Conservation (phyloP, 345 rosid species). For the Euphorbia lathyris region DNA sequence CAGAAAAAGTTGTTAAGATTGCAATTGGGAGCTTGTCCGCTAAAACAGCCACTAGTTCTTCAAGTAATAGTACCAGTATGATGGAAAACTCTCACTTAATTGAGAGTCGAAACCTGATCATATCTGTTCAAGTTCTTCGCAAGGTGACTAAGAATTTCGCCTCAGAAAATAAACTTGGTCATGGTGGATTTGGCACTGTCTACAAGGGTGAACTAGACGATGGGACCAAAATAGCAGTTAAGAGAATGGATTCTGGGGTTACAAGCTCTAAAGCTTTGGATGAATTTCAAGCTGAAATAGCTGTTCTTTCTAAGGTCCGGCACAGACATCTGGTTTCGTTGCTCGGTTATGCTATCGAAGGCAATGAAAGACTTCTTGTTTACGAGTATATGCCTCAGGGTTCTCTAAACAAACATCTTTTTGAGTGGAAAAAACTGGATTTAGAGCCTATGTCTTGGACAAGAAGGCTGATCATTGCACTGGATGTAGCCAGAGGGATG, state of each 20-base stretch:
- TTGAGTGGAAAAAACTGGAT: constrained; percentile 60
- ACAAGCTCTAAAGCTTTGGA: constrained; percentile 55
- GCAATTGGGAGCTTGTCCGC: constrained; percentile 45
- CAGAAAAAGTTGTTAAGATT: constrained; percentile 51
- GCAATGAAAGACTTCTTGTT: constrained; percentile 61
- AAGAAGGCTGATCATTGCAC: constrained; percentile 56
- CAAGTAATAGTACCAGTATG: constrained; percentile 43
- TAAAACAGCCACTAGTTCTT: constrained; percentile 47
- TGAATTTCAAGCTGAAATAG: constrained; percentile 75
- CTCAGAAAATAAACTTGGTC: constrained; percentile 65
- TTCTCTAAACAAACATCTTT: constrained; percentile 70
- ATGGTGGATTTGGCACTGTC: constrained; percentile 79
- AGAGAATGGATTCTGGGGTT: constrained; percentile 71
- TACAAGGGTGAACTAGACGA: constrained; percentile 67
- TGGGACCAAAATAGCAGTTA: constrained; percentile 73
- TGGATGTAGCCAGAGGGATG: constrained; percentile 82
- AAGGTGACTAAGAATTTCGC: constrained; percentile 66
- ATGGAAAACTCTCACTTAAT: constrained; percentile 52
- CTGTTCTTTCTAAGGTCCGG: constrained; percentile 70
- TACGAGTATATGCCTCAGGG: constrained; percentile 81
- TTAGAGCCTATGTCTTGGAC: constrained; percentile 77
- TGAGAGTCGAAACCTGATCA: constrained; percentile 64
- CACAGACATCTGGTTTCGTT: constrained; percentile 76
- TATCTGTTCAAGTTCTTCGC: constrained; percentile 75
- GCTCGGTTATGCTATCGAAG: constrained; percentile 67